Percentiles rank a stretch among this genome's conserved stretches.
These are phyloP conservation scores for Amanita rimosa DNA, from an alignment of 768 basidiomycete genomes.

Conservation along the genomic window DNA sequence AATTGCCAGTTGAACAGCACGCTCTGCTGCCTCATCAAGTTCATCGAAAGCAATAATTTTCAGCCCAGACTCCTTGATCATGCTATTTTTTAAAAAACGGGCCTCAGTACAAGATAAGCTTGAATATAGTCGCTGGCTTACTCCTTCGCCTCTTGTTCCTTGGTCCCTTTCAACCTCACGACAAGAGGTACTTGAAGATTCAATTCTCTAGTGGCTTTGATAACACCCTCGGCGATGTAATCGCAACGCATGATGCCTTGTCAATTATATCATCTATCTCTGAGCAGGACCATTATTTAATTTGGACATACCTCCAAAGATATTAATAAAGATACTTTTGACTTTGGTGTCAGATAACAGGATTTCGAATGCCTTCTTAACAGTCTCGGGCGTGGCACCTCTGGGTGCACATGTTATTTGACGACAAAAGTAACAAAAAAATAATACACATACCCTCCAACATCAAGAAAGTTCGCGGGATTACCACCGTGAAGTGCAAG, in stretches of 20 bases:
- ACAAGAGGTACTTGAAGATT: slow-evolving; percentile 77
- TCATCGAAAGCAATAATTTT: slow-evolving; percentile 91
- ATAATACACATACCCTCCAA: slow-evolving; percentile 62
- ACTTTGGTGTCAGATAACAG: slow-evolving; percentile 84
- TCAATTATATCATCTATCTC: neutral
- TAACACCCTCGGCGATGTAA: slow-evolving; percentile 96
- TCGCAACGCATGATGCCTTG: slow-evolving; percentile 97
- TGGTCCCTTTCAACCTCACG: slow-evolving; percentile 94
- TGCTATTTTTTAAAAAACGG: slow-evolving; percentile 47
- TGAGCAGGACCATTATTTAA: neutral
- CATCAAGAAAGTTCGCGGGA: slow-evolving; percentile 98
- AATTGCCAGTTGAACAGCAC: slow-evolving; percentile 61
- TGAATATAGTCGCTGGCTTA: slow-evolving; percentile 28
- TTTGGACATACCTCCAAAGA: slow-evolving; percentile 65
- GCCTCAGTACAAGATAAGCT: slow-evolving; percentile 6
- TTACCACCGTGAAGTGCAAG: slow-evolving; percentile 90
- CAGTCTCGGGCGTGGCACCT: slow-evolving; percentile 97
- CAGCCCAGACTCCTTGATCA: slow-evolving; percentile 87
- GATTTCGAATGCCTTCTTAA: slow-evolving; percentile 99
- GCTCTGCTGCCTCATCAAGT: slow-evolving; percentile 83
- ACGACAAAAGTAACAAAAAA: neutral
- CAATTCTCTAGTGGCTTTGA: slow-evolving; percentile 93
- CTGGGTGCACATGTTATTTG: slow-evolving; percentile 23
- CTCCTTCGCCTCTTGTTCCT: slow-evolving; percentile 92
- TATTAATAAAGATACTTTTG: slow-evolving; percentile 98